Percentiles rank a stretch among this genome's conserved stretches.
Conservation (phyloP, 495 filamentous ascomycete genomes). For the Talaromyces wortmannii region DNA sequence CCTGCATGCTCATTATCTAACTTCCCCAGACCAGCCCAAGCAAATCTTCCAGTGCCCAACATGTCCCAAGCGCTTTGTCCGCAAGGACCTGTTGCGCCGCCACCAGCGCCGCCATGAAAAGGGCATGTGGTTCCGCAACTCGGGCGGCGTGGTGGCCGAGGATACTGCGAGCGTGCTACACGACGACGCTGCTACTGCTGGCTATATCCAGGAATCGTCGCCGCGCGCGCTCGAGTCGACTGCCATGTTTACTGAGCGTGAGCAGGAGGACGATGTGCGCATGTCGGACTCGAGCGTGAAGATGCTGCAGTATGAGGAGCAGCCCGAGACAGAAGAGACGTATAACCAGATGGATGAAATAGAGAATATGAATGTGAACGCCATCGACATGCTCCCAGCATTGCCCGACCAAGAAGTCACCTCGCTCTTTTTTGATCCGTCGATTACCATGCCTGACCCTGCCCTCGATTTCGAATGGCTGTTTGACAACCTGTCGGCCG, state of each 20-base stretch:
- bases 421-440: constrained; percentile 9
- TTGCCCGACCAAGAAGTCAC: constrained; percentile 5
- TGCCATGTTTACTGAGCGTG: constrained; percentile 4
- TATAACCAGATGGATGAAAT: neutral
- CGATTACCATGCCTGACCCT: constrained; percentile 6
- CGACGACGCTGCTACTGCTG: constrained; percentile 25
- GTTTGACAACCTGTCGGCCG: constrained; percentile 8
- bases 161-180: constrained; percentile 24
- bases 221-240: neutral
- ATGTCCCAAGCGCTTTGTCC: constrained; percentile 10
- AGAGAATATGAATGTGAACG: neutral
- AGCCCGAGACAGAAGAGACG: neutral
- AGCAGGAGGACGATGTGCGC: constrained; percentile 3
- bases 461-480: constrained; percentile 11
- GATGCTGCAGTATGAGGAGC: neutral
- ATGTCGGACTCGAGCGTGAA: neutral
- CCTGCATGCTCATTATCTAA: neutral
- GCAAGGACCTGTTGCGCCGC: constrained; percentile 7
- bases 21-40: constrained; percentile 4
- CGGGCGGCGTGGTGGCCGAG: constrained; percentile 19
- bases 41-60: constrained; percentile 7
- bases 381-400: neutral
- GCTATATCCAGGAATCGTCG: constrained; percentile 32
- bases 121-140: constrained; percentile 8
- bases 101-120: constrained; percentile 3